phyloP scores from a whole-genome alignment of 495 filamentous ascomycete genomes.

The Pyrenula massariospora region DNA sequence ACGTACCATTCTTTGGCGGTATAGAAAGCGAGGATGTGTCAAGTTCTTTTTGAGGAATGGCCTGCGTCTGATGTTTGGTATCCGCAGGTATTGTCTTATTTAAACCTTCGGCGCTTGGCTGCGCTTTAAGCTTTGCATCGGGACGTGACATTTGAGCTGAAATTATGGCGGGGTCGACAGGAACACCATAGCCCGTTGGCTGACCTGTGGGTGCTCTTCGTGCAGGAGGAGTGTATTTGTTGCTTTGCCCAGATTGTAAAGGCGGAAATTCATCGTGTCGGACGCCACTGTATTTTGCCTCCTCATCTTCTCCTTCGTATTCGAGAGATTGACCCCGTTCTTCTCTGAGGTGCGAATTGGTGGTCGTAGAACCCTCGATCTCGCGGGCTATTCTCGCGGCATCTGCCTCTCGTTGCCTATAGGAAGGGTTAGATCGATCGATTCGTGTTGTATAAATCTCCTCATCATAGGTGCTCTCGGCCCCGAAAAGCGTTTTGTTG shows the following conservation, averaged over 20 bases:
- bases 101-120: constrained; percentile 16
- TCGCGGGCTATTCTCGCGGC: constrained; percentile 81
- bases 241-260: constrained; percentile 46
- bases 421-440: constrained; percentile 68
- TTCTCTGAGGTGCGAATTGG: constrained; percentile 75
- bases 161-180: constrained; percentile 74
- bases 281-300: constrained; percentile 93
- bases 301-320: constrained; percentile 73
- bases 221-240: constrained; percentile 85
- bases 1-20: constrained; percentile 12
- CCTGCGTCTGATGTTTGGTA: constrained; percentile 18
- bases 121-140: constrained; percentile 19
- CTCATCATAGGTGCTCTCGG: constrained; percentile 82
- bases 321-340: constrained; percentile 63
- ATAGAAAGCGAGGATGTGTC: constrained; percentile 14
- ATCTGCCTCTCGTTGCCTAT: constrained; percentile 60
- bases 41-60: constrained; percentile 8
- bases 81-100: constrained; percentile 11
- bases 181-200: constrained; percentile 58
- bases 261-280: constrained; percentile 65
- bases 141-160: constrained; percentile 54
- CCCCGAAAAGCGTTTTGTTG: constrained; percentile 78
- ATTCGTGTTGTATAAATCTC: constrained; percentile 88
- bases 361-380: constrained; percentile 60
- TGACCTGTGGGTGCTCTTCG: constrained; percentile 65